Evolutionary conservation across 2,329 filamentous ascomycete species (phyloP), one percentile per base, ranked within the genome.

Genomic region (Ceratocystis harringtonii): DNA sequence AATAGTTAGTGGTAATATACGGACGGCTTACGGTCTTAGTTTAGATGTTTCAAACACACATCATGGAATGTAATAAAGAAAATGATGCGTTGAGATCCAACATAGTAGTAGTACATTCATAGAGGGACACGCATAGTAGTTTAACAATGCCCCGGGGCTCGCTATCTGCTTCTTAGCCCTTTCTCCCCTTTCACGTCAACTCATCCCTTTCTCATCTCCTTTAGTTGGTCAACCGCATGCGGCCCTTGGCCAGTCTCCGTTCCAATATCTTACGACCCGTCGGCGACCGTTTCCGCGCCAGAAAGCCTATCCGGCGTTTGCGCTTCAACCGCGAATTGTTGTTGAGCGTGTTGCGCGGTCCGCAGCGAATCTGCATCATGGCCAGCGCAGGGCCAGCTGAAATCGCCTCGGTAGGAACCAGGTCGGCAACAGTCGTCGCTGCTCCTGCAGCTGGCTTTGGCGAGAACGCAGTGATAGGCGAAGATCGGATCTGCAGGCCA

Each of bases 241-340:
- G 74, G 64, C 81, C 79, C 78, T 84, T 84, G 15, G 76, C 69
- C 73, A 71, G 76, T 73, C 83, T 76, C 70, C 82, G 74, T 71
- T 75, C 73, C 63, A 85, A 70, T 67, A 78, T 81, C 74, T 79
- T 81, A 66, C 78, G 75, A 2, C 83, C 83, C 8, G 76, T 79
- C 71, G 76, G 78, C 58, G 78, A 78, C 69, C 77, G 75, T 69
- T 78, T 72, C 45, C 82, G 75, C 69, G 75, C 77, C 61, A 85
- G 72, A 70, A 84, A 85, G 0, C 83, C 83, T 69, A 81, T 79
- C 69, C 82, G 77, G 28, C 82, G 77, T 77, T 84, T 85, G 74
- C 84, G 80, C 15, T 84, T 72, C 64, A 84, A 74, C 44, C 82
- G 77, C 65, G 79, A 82, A 65, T 78, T 74, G 62, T 77, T 74